Base-by-base conservation (phyloP, 75 land plant species). In the Cunninghamia lanceolata region DNA sequence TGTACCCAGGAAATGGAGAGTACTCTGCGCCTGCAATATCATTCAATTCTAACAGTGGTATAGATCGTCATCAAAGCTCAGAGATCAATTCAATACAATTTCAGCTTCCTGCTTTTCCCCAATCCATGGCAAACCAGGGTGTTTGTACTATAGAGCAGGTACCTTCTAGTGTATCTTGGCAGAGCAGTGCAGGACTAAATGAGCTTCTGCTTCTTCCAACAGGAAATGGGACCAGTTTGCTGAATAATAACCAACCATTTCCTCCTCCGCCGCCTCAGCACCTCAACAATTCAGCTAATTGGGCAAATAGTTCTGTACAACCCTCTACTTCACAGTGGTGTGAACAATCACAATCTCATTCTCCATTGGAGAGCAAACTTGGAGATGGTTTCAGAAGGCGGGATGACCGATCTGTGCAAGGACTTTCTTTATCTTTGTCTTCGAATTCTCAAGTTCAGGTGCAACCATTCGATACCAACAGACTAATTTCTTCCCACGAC, bases 381-480 rank as follows among this genome's bases (percentile, higher is more conserved):
- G 53, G 53, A 0, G 53, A 50, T 13, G 53, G 53, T 13, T 50
- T 50, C 2, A 13, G 53, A 13, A 50, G 53, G 14, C 80, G 80
- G 42, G 80, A 77, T 14, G 80, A 77, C 3, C 45, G 80, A 80
- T 80, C 46, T n/a, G 82, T 45, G 19, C 82, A 80, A 80, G 82
- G 82, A 2, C 82, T 80, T 45, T 43, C 82, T 43, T n/a, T 80
- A 45, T 80, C 82, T 80, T 25, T 80, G 52, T 80, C 82, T 1
- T 80, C 82, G 10, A 80, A 80, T 80, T 80, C 46, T 45, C 82
- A 80, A 80, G 25, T 80, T 13, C 82, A 45, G 34, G 82, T 80
- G 32, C 82, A 80, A 15, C 52, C 82, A n/a, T 45, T 80, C 32
- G 82, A 80, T 28, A 45, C 82, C 4, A 80, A 45, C 47, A 80